phyloP scores from a whole-genome alignment of 169 alveolate species.

The Babesia gibsoni region DNA sequence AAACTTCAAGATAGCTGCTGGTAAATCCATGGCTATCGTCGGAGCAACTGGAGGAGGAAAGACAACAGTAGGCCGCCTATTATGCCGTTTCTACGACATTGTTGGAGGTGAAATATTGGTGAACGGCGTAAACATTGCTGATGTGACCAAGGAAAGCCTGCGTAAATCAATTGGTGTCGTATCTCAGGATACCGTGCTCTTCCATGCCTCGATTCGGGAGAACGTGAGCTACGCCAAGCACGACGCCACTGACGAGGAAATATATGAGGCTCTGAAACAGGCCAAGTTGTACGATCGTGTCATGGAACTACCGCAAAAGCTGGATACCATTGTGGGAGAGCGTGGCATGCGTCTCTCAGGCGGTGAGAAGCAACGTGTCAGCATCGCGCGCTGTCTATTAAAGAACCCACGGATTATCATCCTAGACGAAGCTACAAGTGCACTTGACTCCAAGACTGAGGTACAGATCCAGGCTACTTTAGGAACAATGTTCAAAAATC shows the following conservation, averaged over 20 bases:
- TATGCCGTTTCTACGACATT: constrained; percentile 72
- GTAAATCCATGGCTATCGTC: constrained; percentile 70
- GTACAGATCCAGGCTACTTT: constrained; percentile 74
- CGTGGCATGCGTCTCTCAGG: constrained; percentile 96
- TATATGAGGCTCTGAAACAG: constrained; percentile 79
- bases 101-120: constrained; percentile 64
- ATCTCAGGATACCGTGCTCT: constrained; percentile 88
- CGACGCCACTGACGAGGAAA: constrained; percentile 78
- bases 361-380: constrained; percentile 96
- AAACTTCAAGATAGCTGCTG: constrained; percentile 42
- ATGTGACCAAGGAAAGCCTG: constrained; percentile 61
- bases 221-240: constrained; percentile 87
- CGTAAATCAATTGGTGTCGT: constrained; percentile 72
- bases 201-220: constrained; percentile 85
- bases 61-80: constrained; percentile 67
- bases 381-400: constrained; percentile 94
- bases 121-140: constrained; percentile 56
- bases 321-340: constrained; percentile 93
- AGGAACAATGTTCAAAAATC: constrained; percentile 66
- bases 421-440: constrained; percentile 98
- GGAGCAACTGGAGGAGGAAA: constrained; percentile 79
- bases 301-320: constrained; percentile 80
- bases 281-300: constrained; percentile 86
- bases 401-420: constrained; percentile 91
- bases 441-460: constrained; percentile 90